Evolutionary conservation across 148 eudicot genomes (phyloP).

Genomic region (Tetragonia tetragonoides): DNA sequence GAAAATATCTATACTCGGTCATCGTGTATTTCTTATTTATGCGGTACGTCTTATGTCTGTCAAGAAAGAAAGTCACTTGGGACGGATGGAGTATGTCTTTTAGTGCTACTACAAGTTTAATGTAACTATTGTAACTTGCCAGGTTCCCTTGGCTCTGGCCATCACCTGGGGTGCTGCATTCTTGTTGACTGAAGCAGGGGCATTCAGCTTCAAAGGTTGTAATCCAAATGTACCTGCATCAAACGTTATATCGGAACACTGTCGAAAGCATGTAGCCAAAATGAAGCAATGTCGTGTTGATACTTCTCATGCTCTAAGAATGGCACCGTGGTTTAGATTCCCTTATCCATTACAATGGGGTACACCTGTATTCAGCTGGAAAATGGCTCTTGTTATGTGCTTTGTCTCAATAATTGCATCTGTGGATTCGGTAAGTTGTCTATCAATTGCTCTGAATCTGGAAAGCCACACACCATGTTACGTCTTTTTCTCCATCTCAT

Average conservation of each 20-base stretch:
- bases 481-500: background rate
- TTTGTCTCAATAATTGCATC: constrained; percentile 81
- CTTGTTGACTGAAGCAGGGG: constrained; percentile 90
- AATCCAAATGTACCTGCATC: constrained; percentile 76
- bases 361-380: constrained; percentile 78
- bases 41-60: constrained; percentile 56
- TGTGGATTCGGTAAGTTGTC: constrained; percentile 82
- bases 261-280: constrained; percentile 71
- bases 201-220: constrained; percentile 81
- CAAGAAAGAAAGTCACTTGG: too few species aligned
- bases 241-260: constrained; percentile 77
- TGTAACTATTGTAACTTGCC: constrained; percentile 20
- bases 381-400: constrained; percentile 97
- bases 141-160: constrained; percentile 92
- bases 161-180: constrained; percentile 88
- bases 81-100: background rate
- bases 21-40: constrained; percentile 90
- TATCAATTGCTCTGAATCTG: background rate
- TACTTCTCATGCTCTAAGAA: constrained; percentile 79
- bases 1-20: constrained; percentile 83
- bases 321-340: constrained; percentile 95
- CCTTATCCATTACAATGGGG: constrained; percentile 99
- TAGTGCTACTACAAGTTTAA: background rate
- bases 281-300: constrained; percentile 90
- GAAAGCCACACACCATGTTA: background rate